Base-by-base conservation (phyloP, 768 basidiomycete species). In the Trametes villosa region DNA sequence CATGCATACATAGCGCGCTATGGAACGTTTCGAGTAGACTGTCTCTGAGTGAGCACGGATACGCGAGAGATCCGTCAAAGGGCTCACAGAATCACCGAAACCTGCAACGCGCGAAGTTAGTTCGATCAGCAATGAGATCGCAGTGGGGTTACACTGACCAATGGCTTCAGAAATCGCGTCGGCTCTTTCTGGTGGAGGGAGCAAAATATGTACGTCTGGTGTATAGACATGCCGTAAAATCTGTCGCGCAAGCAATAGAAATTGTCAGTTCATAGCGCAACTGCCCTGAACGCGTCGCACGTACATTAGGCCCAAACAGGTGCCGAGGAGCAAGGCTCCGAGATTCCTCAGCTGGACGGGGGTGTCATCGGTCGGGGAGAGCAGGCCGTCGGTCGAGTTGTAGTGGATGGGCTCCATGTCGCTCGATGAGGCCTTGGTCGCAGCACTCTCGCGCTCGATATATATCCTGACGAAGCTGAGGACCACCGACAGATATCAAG, bases 261-360 rank as follows among this genome's bases (percentile, higher is more conserved):
- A 9, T 29, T 9, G 18, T 49, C 9, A 33, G 20, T 26, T 20
- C 26, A 8, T 11, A 31, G 4, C 20, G 11, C 4, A 24, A 11
- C 2, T 2, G 4, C 0, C 4, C 8, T 4, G 29, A 22, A 1
- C 0, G 17, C 24, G 5, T 6, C 2, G n/a, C 12, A 49, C 56
- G 9, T 22, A 62, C 60, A 53, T 47, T 8, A 62, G 49, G n/a
- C 60, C 55, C 29, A 62, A 15, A 20, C 38, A 62, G 13, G 60
- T 57, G n/a, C 60, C 54, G 5, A 62, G 40, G 45, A 62, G 55
- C 13, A 62, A 36, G 2, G 60, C 49, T 2, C 50, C 60, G 3
- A 62, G 17, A 34, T 36, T 36, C 8, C 6, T 29, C 24, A n/a
- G 24, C 18, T 34, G 22, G 13, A n/a, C 47, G 15, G 30, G 15